Evolutionary conservation across 1,139 yeast genomes (phyloP), one percentile per base, ranked within the genome.

Genomic region (Hanseniaspora gamundiae): DNA sequence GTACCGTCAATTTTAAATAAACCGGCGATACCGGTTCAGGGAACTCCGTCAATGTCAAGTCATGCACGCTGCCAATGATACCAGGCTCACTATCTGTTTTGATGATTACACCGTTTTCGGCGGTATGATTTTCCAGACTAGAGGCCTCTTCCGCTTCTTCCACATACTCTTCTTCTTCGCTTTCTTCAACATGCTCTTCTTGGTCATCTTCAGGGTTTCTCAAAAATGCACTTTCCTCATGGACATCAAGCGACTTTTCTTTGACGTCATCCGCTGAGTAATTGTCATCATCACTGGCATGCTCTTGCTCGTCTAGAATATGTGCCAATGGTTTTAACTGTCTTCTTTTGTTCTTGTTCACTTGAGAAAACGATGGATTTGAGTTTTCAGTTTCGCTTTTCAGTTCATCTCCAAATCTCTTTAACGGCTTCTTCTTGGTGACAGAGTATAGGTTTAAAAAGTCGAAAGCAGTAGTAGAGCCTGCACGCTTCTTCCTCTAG

Each of bases 241-340:
- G 45, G 53, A 42, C 22, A 44, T 14, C 41, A 49, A 48, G 17
- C 2, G 41, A 28, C n/a, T 53, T 41, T 51, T 56, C 47, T 38
- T 49, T 27, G 49, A 48, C n/a, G 52, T 44, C 58, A 61, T 51
- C 69, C 56, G 31, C 53, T 57, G 65, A 48, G 48, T 45, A 50
- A 14, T 51, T 45, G 38, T 51, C 57, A 9, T 67, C 60, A 1
- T 63, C 69, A 30, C 51, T 53, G 8, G 66, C 71, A 17, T 60
- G 65, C 5, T 68, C 74, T 13, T 72, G 73, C 4, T 73, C 79
- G 35, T 83, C 80, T 49, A 83, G 70, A 1, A 80, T 76, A 62
- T 83, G 91, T 45, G 79, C 80, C 78, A 82, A 71, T 1, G 93
- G 94, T 39, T 51, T 54, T 13, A 45, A 44, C 20, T 46, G 48